phyloP scores from a whole-genome alignment of 2,329 filamentous ascomycete genomes.

The Lachnellula willkommii region DNA sequence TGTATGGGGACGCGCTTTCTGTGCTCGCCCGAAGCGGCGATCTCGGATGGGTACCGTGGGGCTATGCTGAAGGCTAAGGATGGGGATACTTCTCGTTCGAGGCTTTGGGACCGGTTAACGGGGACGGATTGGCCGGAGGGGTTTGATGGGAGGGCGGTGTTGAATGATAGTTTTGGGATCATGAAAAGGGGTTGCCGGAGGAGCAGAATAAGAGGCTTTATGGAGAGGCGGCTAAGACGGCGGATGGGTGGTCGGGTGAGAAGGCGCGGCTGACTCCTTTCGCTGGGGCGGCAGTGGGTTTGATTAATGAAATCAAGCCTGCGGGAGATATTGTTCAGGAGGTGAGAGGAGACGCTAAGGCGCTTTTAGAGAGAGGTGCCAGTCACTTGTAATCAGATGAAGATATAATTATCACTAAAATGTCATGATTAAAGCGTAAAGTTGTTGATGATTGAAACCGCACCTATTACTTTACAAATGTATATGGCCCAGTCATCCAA shows the following conservation, averaged over 20 bases:
- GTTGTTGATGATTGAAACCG: neutral
- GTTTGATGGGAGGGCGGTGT: conserved; percentile 53
- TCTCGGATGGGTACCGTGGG: conserved; percentile 42
- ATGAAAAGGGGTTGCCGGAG: conserved; percentile 33
- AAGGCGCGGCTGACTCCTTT: conserved; percentile 55
- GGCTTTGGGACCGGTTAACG: conserved; percentile 46
- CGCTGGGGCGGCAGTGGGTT: conserved; percentile 56
- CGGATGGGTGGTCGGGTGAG: conserved; percentile 47
- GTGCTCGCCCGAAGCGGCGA: conserved; percentile 40
- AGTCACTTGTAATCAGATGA: neutral
- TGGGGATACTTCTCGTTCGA: conserved; percentile 46
- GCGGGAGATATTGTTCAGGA: conserved; percentile 49
- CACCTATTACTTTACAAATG: no score
- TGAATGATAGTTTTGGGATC: conserved; percentile 49
- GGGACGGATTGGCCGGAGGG: conserved; percentile 51
- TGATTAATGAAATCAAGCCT: conserved; percentile 45
- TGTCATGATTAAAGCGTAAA: neutral
- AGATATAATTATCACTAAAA: neutral
- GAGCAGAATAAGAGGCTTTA: conserved; percentile 40
- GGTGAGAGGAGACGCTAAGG: conserved; percentile 11
- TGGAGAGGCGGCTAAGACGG: conserved; percentile 40
- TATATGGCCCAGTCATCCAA: no score
- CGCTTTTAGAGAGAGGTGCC: neutral
- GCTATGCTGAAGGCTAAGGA: conserved; percentile 43
- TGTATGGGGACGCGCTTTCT: conserved; percentile 48